Evolutionary conservation across 208 protist genomes (phyloP).

Genomic region (Acanthamoeba culbertsoni): DNA sequence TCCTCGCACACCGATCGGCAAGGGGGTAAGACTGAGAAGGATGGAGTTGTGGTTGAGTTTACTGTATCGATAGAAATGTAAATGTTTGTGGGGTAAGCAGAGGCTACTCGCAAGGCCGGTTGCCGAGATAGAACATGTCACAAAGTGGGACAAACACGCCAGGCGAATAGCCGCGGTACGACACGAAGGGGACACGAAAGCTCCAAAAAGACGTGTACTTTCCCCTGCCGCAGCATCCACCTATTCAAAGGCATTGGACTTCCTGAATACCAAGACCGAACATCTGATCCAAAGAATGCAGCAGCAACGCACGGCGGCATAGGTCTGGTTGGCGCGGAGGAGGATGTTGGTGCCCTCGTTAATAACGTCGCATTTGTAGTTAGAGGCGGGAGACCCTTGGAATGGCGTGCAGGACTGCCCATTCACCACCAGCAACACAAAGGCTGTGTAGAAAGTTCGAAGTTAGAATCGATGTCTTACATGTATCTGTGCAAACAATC

Average conservation of each 20-base stretch:
- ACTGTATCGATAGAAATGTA: background rate
- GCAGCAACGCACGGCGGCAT: background rate
- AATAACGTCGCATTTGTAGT: background rate
- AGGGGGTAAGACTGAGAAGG: background rate
- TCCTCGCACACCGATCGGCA: constrained; percentile 1
- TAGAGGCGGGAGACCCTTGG: background rate
- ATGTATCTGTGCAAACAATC: too few relatives aligned
- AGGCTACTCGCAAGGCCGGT: background rate
- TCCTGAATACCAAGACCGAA: background rate
- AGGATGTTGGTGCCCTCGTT: background rate
- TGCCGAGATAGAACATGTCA: background rate
- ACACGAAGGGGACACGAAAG: background rate
- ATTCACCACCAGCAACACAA: too few relatives aligned
- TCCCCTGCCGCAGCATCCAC: background rate
- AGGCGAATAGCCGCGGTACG: background rate
- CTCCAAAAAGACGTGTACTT: constrained; percentile 4
- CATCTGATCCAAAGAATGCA: background rate
- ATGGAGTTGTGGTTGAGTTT: background rate
- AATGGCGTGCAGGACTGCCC: background rate
- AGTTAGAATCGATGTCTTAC: too few relatives aligned
- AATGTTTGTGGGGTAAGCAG: background rate
- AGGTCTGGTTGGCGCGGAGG: background rate
- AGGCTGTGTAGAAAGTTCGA: too few relatives aligned
- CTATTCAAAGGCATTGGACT: background rate
- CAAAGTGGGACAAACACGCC: background rate